These are phyloP conservation scores for Eucalyptus coolabah DNA, from an alignment of 345 rosid species.

Conservation along the genomic window DNA sequence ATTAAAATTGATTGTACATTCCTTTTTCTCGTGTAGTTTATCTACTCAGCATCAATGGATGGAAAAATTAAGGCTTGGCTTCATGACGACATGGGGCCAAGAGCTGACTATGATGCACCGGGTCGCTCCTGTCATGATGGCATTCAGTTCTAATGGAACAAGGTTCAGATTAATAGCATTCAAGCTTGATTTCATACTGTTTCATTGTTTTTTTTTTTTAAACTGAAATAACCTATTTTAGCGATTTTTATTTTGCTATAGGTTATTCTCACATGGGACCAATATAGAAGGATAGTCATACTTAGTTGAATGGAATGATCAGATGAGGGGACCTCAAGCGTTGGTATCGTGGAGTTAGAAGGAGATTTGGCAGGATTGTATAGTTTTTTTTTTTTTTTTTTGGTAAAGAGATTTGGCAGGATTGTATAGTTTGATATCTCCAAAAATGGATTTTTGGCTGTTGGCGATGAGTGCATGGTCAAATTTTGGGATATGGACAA, in stretches of 20 bases:
- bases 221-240: neutral
- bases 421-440: slow-evolving; percentile 75
- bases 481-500: slow-evolving; percentile 87
- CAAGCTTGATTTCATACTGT: neutral
- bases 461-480: slow-evolving; percentile 63
- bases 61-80: slow-evolving; percentile 82
- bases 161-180: slow-evolving; percentile 28
- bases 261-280: slow-evolving; percentile 74
- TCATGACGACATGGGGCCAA: slow-evolving; percentile 48
- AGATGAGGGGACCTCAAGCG: slow-evolving; percentile 57
- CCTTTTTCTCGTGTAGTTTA: slow-evolving; percentile 21
- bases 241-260: neutral
- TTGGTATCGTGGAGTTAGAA: slow-evolving; percentile 49
- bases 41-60: slow-evolving; percentile 67
- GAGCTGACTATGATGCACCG: slow-evolving; percentile 72
- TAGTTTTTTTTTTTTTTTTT: too few relatives aligned
- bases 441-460: slow-evolving; percentile 66
- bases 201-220: neutral
- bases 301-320: slow-evolving; percentile 76
- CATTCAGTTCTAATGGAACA: slow-evolving; percentile 59
- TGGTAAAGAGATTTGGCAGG: too few relatives aligned
- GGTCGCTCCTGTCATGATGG: slow-evolving; percentile 61
- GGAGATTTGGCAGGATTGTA: slow-evolving; percentile 47
- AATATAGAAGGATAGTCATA: slow-evolving; percentile 65
- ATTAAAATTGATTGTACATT: neutral